Base-by-base conservation (phyloP, 768 basidiomycete species). In the Suillus americanus region DNA sequence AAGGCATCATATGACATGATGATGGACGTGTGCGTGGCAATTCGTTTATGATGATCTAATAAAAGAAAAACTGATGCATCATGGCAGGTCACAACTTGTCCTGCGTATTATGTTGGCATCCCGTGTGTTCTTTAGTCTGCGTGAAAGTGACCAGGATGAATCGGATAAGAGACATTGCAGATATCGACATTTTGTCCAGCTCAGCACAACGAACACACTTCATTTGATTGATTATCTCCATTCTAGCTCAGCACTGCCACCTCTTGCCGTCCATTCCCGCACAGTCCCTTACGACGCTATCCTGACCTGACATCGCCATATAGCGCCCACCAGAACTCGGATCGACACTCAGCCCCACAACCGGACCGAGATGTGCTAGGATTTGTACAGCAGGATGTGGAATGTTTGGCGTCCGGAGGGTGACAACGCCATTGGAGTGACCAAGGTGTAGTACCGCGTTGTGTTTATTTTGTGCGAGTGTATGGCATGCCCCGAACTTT, bases 401-500 rank as follows among this genome's bases (percentile, higher is more conserved):
- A 5, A 97, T 83, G 72, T 97, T 97, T 0, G 97, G 97, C 8
- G 96, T 97, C 95, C 96, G 98, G 2, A 99, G 82, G 0, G 95
- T 95, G n/a, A 98, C 91, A 30, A 89, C 89, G 14, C 97, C 97
- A 71, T 98, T 98, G 71, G 93, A 89, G 72, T 99, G 97, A 0
- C 97, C 97, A 12, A 97, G 86, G 66, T 97, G 88, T 62, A 98
- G 90, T 66, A 99, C 94, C 14, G 95, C 97, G 75, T 91, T 96
- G 79, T 98, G 95, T 18, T 81, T 75, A 73, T 97, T 98, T 81
- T 98, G 95, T 0, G 92, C 81, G 88, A 99, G 92, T 45, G 91
- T 85, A 40, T 79, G 83, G 69, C 92, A 94, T 10, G 90, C 84
- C 3, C 97, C 96, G 30, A 97, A 83, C 72, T 93, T 94, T 10